Evolutionary conservation across 306 rosid species (phyloP).

Genomic region (Clitoria ternatea): DNA sequence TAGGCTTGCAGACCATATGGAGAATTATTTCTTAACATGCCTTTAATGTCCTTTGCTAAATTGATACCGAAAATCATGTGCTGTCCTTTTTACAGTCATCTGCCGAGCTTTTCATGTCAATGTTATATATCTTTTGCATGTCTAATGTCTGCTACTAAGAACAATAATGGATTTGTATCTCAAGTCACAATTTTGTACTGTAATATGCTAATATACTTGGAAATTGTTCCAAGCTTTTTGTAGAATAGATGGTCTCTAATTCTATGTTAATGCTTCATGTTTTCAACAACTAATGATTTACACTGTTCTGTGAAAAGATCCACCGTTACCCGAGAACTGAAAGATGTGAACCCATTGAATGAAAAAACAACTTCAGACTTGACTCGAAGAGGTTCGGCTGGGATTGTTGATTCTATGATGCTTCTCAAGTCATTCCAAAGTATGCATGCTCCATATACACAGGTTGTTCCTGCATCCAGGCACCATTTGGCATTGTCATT

Average conservation of each 20-base stretch:
- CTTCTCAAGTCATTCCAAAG: slow-evolving; percentile 77
- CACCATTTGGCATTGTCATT: slow-evolving; percentile 21
- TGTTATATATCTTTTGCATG: slow-evolving; percentile 5
- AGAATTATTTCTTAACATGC: not conserved
- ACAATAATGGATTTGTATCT: slow-evolving; percentile 9
- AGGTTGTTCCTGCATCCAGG: slow-evolving; percentile 52
- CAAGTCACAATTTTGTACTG: not conserved
- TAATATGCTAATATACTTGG: slow-evolving; percentile 6
- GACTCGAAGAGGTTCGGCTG: slow-evolving; percentile 78
- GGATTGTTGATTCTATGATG: slow-evolving; percentile 63
- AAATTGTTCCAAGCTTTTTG: slow-evolving; percentile 10
- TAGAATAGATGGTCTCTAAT: slow-evolving; percentile 5
- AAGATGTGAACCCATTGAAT: slow-evolving; percentile 30
- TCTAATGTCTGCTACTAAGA: not conserved
- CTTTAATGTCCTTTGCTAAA: not conserved
- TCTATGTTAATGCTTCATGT: slow-evolving; percentile 35
- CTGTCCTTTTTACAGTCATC: too few species aligned
- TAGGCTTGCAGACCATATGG: not conserved
- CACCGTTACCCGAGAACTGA: slow-evolving; percentile 37
- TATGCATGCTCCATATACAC: slow-evolving; percentile 91
- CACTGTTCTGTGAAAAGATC: slow-evolving; percentile 29
- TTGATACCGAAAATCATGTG: not conserved
- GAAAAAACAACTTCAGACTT: slow-evolving; percentile 48
- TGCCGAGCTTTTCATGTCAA: not conserved
- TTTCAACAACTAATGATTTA: slow-evolving; percentile 40